Conservation (phyloP, 371 early-diverging fungal species). For the Apophysomyces ossiformis region DNA sequence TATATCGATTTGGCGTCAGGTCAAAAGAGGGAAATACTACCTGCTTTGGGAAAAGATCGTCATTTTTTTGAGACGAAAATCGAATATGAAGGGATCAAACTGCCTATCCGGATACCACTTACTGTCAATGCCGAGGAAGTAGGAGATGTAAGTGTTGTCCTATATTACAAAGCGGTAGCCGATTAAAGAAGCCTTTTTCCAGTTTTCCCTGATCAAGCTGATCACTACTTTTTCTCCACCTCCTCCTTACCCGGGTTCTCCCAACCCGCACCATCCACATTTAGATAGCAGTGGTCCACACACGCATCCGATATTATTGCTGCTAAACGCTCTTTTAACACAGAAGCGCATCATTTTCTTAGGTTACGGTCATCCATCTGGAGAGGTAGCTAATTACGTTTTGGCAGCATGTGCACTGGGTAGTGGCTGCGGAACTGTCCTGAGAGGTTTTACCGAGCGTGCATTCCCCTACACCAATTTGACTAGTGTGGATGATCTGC, state of each 20-base stretch:
- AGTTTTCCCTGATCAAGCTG: conserved; percentile 83
- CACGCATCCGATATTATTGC: conserved; percentile 85
- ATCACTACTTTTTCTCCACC: conserved; percentile 71
- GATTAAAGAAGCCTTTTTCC: neutral
- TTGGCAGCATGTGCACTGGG: conserved; percentile 90
- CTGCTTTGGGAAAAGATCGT: conserved; percentile 76
- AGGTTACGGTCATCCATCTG: conserved; percentile 88
- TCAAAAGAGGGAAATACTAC: conserved; percentile 40
- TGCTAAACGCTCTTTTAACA: conserved; percentile 88
- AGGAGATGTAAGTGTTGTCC: conserved; percentile 73
- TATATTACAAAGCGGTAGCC: neutral
- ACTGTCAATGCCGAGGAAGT: conserved; percentile 89
- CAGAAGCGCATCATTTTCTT: conserved; percentile 94
- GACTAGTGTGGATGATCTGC: conserved; percentile 82
- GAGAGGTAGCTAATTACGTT: conserved; percentile 93
- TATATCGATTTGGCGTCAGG: conserved; percentile 62
- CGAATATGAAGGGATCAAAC: conserved; percentile 76
- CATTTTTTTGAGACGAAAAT: conserved; percentile 87
- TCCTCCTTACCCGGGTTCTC: conserved; percentile 50
- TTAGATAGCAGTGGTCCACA: conserved; percentile 80
- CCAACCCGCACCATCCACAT: conserved; percentile 81
- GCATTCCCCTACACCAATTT: conserved; percentile 92
- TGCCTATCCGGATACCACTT: conserved; percentile 87
- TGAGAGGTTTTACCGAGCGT: conserved; percentile 87
- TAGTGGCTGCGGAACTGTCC: conserved; percentile 85